A percentile compares a stretch with the other conserved stretches of the same genome.
These are phyloP conservation scores for Aquanectria penicillioides DNA, from an alignment of 2,329 filamentous ascomycete species.

Conservation along the genomic window DNA sequence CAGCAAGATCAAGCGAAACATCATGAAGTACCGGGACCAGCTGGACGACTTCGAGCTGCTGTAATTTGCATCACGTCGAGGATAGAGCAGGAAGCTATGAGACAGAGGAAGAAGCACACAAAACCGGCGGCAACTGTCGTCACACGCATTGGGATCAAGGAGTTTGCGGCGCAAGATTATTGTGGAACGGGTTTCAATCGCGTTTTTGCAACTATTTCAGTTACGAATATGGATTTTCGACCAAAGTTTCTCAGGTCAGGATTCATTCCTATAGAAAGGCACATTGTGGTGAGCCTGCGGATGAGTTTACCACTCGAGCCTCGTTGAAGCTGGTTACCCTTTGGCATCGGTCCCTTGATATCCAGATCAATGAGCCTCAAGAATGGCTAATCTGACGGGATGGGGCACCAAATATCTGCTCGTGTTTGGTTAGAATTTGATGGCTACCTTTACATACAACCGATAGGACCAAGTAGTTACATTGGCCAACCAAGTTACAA, in stretches of 20 bases:
- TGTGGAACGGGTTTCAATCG: constrained; percentile 9
- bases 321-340: no score
- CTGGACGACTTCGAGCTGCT: constrained; percentile 95
- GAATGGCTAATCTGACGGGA: no score
- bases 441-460: no score
- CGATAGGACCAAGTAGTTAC: no score
- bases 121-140: constrained; percentile 1
- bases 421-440: no score
- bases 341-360: no score
- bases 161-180: constrained; percentile 31
- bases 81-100: not conserved
- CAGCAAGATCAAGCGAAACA: constrained; percentile 96
- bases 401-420: no score
- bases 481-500: no score
- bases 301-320: no score
- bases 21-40: constrained; percentile 94
- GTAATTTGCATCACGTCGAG: constrained; percentile 52
- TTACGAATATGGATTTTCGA: not conserved
- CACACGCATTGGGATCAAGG: constrained; percentile 24
- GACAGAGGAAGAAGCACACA: not conserved
- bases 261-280: not conserved
- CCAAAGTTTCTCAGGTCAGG: not conserved
- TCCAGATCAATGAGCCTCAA: no score
- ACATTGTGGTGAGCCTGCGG: no score
- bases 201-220: constrained; percentile 6